Evolutionary conservation across 805 yeast species (phyloP), one percentile per base, ranked within the genome.

Genomic region (Candida nitratophila): DNA sequence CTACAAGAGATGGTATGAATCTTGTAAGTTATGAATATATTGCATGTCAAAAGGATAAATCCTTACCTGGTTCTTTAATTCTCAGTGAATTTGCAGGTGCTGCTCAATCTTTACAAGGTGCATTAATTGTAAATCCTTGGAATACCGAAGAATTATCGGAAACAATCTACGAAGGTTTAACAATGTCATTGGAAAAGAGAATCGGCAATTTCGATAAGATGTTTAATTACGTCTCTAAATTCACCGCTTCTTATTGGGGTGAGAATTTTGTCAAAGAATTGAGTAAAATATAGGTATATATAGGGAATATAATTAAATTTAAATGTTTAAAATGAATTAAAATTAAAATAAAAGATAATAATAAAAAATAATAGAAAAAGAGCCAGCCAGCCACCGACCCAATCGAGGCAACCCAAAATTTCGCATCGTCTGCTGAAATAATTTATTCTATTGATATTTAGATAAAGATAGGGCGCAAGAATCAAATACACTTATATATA

Each of bases 1-100:
- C 96, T 2, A 95, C 99, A 0, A 77, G 99, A 59, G 99, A 93
- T 61, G 99, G 99, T 55, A 93, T 93, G 99, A 93, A 93, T 61
- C 75, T 93, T 57, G 99, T 95, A 37, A 79, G 91, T 43, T 95
- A 88, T 62, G 99, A 93, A 66, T 93, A 93, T 64, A 88, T 93
- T 55, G 97, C 98, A 1, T 91, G 98, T 59, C 99, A 93, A 65
- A 34, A 34, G 14, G 76, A 81, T 49, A 52, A 60, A 42, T 81
- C 82, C 39, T 80, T 80, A 48, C 81, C 88, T 50, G 99, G 99
- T 9, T 80, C 89, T 3, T 71, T 93, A 53, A 86, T 93, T 40
- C 64, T 93, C 49, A 83, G 95, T 36, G 99, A 93, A 66, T 93
- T 93, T 67, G 93, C 99, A 0, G 99, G 99, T 40, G 99, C 99